Conservation (phyloP, 768 basidiomycete genomes). For the Kwoniella sp. region DNA sequence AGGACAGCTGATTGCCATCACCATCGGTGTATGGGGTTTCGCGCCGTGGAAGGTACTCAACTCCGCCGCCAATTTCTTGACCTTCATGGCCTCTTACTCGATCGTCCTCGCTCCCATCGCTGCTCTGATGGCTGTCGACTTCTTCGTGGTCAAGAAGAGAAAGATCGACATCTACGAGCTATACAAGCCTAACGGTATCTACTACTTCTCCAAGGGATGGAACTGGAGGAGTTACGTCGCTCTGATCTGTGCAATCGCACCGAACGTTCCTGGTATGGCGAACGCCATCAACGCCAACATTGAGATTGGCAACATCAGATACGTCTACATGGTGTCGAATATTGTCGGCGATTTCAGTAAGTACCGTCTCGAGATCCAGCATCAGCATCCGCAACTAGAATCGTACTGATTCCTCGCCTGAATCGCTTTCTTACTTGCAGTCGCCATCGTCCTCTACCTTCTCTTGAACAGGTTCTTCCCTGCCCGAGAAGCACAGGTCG, state of each 20-base stretch:
- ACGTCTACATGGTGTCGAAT: slow-evolving; percentile 37
- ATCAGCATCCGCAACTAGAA: neutral
- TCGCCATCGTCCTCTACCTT: slow-evolving; percentile 37
- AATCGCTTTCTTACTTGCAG: neutral
- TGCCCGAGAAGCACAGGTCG: slow-evolving; percentile 31
- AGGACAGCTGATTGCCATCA: slow-evolving; percentile 42
- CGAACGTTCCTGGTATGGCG: slow-evolving; percentile 50
- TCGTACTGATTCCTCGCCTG: slow-evolving; percentile 4
- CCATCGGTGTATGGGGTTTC: slow-evolving; percentile 44
- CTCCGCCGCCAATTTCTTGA: slow-evolving; percentile 36
- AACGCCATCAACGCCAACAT: slow-evolving; percentile 41
- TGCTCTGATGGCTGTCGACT: slow-evolving; percentile 40
- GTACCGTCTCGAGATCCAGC: neutral
- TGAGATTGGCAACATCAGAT: slow-evolving; percentile 30
- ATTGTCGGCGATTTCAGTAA: slow-evolving; percentile 37
- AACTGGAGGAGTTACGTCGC: slow-evolving; percentile 48
- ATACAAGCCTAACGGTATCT: slow-evolving; percentile 42
- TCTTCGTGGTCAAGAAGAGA: slow-evolving; percentile 37
- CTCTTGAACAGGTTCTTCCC: slow-evolving; percentile 36
- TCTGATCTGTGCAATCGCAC: slow-evolving; percentile 42
- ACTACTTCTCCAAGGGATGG: slow-evolving; percentile 46
- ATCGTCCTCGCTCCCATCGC: slow-evolving; percentile 51
- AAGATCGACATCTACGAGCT: slow-evolving; percentile 43
- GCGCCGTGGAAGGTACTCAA: slow-evolving; percentile 47
- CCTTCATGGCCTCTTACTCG: slow-evolving; percentile 48